Evolutionary conservation across 1,284 basidiomycete genomes (phyloP).

Genomic region (Termitomyces sp.): DNA sequence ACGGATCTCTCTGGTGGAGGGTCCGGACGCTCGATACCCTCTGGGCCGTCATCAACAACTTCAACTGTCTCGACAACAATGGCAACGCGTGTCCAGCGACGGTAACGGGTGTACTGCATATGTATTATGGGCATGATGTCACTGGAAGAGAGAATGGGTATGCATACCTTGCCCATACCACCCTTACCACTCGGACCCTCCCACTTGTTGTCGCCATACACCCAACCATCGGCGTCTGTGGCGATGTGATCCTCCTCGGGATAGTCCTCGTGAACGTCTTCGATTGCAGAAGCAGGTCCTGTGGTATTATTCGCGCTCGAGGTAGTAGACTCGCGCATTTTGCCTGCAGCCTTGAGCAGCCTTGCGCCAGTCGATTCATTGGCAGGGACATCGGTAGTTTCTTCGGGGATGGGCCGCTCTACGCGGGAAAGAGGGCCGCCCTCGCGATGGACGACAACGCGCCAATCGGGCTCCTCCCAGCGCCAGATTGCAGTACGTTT

Average conservation of each 20-base stretch:
- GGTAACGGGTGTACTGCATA: slow-evolving; percentile 71
- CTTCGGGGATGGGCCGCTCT: slow-evolving; percentile 58
- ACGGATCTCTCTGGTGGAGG: not conserved
- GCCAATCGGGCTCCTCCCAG: slow-evolving; percentile 89
- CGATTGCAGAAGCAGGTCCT: slow-evolving; percentile 11
- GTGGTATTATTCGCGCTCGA: slow-evolving; percentile 8
- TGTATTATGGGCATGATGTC: slow-evolving; percentile 1
- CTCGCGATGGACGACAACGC: slow-evolving; percentile 61
- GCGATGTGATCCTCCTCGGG: slow-evolving; percentile 34
- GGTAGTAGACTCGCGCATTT: slow-evolving; percentile 37
- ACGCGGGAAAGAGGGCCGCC: slow-evolving; percentile 45
- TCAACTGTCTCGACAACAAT: slow-evolving; percentile 71
- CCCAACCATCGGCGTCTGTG: slow-evolving; percentile 89
- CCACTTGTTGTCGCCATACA: slow-evolving; percentile 97
- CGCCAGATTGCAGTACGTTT: slow-evolving; percentile 76
- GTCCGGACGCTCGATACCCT: slow-evolving; percentile 22
- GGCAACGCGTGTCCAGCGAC: slow-evolving; percentile 83
- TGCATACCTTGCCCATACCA: slow-evolving; percentile 72
- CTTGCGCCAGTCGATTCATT: slow-evolving; percentile 25
- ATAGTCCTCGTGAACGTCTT: slow-evolving; percentile 19
- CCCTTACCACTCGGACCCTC: slow-evolving; percentile 72
- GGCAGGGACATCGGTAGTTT: slow-evolving; percentile 24
- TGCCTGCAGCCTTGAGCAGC: slow-evolving; percentile 44
- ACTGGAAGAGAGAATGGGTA: not conserved
- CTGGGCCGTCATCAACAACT: slow-evolving; percentile 36